A percentile compares a stretch with the other conserved stretches of the same genome.
phyloP scores from a whole-genome alignment of 208 protist genomes.

The Porcisia deanei region DNA sequence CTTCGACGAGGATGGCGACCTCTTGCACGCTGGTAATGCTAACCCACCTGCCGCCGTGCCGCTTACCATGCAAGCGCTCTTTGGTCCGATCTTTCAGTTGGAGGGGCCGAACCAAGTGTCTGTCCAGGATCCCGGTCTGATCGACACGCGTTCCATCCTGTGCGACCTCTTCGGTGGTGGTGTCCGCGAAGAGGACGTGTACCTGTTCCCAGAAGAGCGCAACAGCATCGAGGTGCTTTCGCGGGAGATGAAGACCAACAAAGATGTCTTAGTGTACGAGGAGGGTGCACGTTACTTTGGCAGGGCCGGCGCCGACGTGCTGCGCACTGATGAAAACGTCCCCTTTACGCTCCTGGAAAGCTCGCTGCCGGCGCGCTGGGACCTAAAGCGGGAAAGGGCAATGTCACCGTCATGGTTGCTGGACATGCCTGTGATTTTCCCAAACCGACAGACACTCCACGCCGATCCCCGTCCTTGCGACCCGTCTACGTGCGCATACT shows the following conservation, averaged over 20 bases:
- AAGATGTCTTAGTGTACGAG: slow-evolving; percentile 38
- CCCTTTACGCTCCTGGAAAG: slow-evolving; percentile 54
- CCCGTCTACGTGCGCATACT: slow-evolving; percentile 39
- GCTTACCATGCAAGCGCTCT: slow-evolving; percentile 52
- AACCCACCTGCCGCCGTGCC: neutral
- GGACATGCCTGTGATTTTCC: slow-evolving; percentile 84
- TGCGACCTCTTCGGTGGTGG: slow-evolving; percentile 48
- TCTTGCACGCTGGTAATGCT: slow-evolving; percentile 1
- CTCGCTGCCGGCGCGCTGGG: slow-evolving; percentile 28
- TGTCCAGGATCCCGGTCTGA: slow-evolving; percentile 50
- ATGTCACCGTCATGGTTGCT: slow-evolving; percentile 55
- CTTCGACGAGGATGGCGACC: slow-evolving; percentile 19
- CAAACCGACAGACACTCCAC: slow-evolving; percentile 84
- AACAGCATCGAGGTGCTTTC: slow-evolving; percentile 15
- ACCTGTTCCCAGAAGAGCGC: slow-evolving; percentile 31
- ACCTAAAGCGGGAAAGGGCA: neutral
- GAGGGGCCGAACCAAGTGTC: slow-evolving; percentile 16
- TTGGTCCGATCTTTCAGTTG: slow-evolving; percentile 62
- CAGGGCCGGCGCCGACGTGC: slow-evolving; percentile 34
- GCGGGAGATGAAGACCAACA: slow-evolving; percentile 32
- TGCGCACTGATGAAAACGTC: slow-evolving; percentile 37
- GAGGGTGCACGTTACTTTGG: slow-evolving; percentile 69
- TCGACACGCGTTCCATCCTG: slow-evolving; percentile 69
- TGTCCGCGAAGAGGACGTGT: slow-evolving; percentile 53
- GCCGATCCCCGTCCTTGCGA: slow-evolving; percentile 78